These are phyloP conservation scores for Coemansia sp. DNA, from an alignment of 192 early-diverging fungal genomes.

Conservation along the genomic window DNA sequence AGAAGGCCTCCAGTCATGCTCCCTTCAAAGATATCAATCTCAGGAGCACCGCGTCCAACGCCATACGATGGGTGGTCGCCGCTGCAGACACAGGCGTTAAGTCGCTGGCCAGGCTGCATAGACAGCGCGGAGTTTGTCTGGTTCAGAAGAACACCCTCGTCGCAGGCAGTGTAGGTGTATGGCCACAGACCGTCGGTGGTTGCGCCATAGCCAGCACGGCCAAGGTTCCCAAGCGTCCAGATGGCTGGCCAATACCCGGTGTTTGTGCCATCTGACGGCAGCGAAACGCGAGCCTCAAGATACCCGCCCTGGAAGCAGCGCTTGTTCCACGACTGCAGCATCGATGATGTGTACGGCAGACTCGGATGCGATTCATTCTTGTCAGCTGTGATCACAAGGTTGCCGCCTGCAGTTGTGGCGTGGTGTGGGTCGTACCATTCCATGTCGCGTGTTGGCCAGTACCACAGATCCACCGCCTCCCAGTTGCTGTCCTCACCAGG, in stretches of 20 bases:
- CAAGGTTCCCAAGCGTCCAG: constrained; percentile 63
- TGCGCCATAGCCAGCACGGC: constrained; percentile 59
- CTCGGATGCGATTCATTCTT: constrained; percentile 45
- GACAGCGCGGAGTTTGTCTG: constrained; percentile 60
- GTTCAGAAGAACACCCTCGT: constrained; percentile 58
- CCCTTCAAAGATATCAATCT: constrained; percentile 61
- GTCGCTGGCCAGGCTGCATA: constrained; percentile 57
- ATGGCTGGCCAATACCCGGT: constrained; percentile 61
- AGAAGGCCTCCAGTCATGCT: constrained; percentile 31
- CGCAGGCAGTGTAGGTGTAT: constrained; percentile 57
- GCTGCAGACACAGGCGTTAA: constrained; percentile 56
- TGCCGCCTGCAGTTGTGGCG: constrained; percentile 52
- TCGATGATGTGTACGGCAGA: constrained; percentile 58
- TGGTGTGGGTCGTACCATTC: constrained; percentile 61
- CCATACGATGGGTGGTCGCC: constrained; percentile 59
- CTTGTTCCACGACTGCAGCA: constrained; percentile 69
- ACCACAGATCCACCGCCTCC: constrained; percentile 61
- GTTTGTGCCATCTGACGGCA: constrained; percentile 53
- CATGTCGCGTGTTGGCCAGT: constrained; percentile 57
- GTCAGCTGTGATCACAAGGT: constrained; percentile 53
- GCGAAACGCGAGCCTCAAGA: constrained; percentile 60
- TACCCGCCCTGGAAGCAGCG: constrained; percentile 64
- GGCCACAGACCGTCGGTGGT: constrained; percentile 62
- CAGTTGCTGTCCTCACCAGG: constrained; percentile 58
- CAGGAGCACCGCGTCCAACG: constrained; percentile 59